Evolutionary conservation across 108 stramenopile species (phyloP).

Genomic region (Skeletonema grethae): DNA sequence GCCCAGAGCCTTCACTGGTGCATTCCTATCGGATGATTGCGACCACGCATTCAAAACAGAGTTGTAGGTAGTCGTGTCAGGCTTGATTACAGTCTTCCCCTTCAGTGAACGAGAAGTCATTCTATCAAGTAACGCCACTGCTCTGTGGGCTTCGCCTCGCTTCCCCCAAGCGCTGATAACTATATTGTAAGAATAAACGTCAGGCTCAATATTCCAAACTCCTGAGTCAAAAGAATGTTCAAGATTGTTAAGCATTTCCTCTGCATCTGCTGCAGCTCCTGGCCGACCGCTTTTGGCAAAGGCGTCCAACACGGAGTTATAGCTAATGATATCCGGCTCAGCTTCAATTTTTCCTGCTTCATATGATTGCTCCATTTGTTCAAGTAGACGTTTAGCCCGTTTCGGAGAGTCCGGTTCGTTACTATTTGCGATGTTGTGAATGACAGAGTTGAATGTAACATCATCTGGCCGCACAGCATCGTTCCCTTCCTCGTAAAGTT

Average conservation of each 20-base stretch:
- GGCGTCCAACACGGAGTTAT: conserved; percentile 63
- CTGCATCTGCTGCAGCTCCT: conserved; percentile 27
- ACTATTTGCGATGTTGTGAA: conserved; percentile 49
- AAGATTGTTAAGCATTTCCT: conserved; percentile 39
- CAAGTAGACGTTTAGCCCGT: conserved; percentile 43
- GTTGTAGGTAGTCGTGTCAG: conserved; percentile 63
- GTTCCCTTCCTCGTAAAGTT: conserved; percentile 22
- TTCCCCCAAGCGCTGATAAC: conserved; percentile 49
- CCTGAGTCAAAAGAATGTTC: conserved; percentile 26
- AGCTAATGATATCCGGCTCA: conserved; percentile 49
- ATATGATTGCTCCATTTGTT: conserved; percentile 52
- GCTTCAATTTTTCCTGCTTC: conserved; percentile 27
- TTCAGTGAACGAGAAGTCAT: conserved; percentile 28
- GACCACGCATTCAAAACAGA: conserved; percentile 68
- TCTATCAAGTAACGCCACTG: conserved; percentile 45
- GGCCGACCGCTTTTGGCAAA: conserved; percentile 48
- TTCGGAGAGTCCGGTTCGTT: conserved; percentile 42
- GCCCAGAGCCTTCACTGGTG: conserved; percentile 43
- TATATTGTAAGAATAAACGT: conserved; percentile 53
- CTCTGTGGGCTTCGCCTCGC: conserved; percentile 33
- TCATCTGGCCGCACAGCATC: conserved; percentile 37
- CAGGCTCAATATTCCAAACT: conserved; percentile 31
- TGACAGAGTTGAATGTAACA: conserved; percentile 51
- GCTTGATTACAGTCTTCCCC: conserved; percentile 25
- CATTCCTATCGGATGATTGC: conserved; percentile 47